Conservation (phyloP, 2,329 filamentous ascomycete species). For the Penicillium sp. region DNA sequence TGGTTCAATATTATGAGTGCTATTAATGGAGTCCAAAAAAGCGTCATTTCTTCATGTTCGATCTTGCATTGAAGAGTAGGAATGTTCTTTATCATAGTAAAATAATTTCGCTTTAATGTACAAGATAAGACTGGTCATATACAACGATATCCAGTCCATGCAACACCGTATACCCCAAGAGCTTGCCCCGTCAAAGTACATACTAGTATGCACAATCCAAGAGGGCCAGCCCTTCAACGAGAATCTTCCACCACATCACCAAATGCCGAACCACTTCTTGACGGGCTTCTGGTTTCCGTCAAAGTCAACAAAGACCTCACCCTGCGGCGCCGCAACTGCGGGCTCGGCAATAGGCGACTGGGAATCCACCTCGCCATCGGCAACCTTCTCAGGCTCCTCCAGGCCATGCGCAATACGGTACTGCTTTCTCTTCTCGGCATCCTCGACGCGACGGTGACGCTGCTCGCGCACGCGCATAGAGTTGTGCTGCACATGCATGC, state of each 20-base stretch:
- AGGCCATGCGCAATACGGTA: slow-evolving; percentile 86
- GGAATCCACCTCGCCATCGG: slow-evolving; percentile 36
- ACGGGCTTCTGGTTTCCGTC: slow-evolving; percentile 54
- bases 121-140: slow-evolving; percentile 7
- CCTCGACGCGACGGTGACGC: slow-evolving; percentile 73
- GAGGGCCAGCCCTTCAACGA: neutral
- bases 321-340: slow-evolving; percentile 29
- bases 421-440: slow-evolving; percentile 81
- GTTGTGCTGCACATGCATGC: slow-evolving; percentile 73
- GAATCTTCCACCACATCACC: slow-evolving; percentile 48
- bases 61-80: slow-evolving; percentile 11
- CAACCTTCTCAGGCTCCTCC: slow-evolving; percentile 52
- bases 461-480: slow-evolving; percentile 69
- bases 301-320: slow-evolving; percentile 38
- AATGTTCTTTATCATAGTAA: slow-evolving; percentile 4
- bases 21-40: slow-evolving; percentile 13
- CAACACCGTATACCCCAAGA: neutral
- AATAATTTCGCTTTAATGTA: slow-evolving; percentile 13
- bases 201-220: neutral
- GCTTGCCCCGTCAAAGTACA: neutral
- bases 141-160: neutral
- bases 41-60: slow-evolving; percentile 4
- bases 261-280: slow-evolving; percentile 86
- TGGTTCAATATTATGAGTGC: neutral
- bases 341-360: slow-evolving; percentile 42